Base-by-base conservation (phyloP, 495 filamentous ascomycete genomes). In the Cenococcum geophilum region DNA sequence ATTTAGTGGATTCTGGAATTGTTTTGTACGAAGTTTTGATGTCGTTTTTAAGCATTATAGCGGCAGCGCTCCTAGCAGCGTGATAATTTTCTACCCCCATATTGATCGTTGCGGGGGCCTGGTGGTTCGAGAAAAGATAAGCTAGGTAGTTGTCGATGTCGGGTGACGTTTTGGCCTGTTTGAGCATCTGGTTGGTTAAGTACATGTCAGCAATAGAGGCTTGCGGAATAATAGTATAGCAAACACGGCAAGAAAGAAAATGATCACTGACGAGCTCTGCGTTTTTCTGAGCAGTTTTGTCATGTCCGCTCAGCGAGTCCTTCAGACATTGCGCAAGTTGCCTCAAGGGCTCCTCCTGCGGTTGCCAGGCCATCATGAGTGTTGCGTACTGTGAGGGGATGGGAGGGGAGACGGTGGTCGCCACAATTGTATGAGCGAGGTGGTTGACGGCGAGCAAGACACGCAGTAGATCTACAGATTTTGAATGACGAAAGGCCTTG, bases 91-190 rank as follows among this genome's bases (percentile, higher is more conserved):
- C 68, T 47, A 71, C 43, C 64, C 77, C 71, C 68, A 87, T 81
- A 23, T 77, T 78, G 51, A 92, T 68, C 1, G 76, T 78, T 11
- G 79, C 65, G 16, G 87, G 83, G 36, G 80, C 75, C 59, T 84
- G 79, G 58, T 82, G 73, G 55, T 84, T 89, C 52, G 86, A 89
- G 72, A 95, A 88, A 20, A 99, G 81, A 71, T 91, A 97, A 53
- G 89, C 87, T 51, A 99, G 83, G 72, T 99, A 99, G 74, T 97
- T 97, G 75, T 92, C 89, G 79, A 97, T 90, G 73, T 97, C 92
- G 9, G 92, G 92, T 16, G 86, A 95, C 14, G 83, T 77, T 72
- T 91, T 92, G 37, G 95, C 93, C 78, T 95, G 88, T 57, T 84
- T 80, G 67, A 99, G 89, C 91, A 97, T 95, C 93, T 98, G 70